phyloP scores from a whole-genome alignment of 352 stramenopile species.

The Phytopythium oedochilum region DNA sequence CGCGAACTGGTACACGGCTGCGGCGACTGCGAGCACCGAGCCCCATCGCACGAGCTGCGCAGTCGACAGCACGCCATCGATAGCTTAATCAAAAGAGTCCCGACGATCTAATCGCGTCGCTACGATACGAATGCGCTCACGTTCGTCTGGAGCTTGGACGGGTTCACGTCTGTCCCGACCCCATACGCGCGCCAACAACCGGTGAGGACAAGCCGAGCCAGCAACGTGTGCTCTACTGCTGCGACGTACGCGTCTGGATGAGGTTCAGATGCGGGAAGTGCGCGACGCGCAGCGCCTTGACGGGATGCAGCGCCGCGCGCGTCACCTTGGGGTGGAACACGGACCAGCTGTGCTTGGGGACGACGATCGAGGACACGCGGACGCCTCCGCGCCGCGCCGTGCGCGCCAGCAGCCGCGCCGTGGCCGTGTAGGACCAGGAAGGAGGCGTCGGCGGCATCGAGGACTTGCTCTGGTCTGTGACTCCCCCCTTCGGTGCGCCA shows the following conservation, averaged over 20 bases:
- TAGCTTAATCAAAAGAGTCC: no score
- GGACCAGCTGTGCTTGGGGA: conserved; percentile 43
- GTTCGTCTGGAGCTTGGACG: conserved; percentile 38
- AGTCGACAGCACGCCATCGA: neutral
- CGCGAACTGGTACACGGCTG: conserved; percentile 61
- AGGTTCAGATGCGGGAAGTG: conserved; percentile 30
- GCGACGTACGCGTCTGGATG: conserved; percentile 35
- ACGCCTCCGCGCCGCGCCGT: conserved; percentile 1
- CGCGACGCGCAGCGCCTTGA: conserved; percentile 29
- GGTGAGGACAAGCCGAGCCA: neutral
- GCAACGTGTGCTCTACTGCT: no score
- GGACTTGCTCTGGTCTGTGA: neutral
- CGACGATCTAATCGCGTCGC: no score
- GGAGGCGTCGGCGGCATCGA: neutral
- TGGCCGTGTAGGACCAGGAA: neutral
- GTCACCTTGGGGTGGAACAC: conserved; percentile 35
- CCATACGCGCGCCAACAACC: neutral
- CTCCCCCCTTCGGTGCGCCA: no score
- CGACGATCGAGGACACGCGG: conserved; percentile 5
- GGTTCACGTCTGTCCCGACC: conserved; percentile 32
- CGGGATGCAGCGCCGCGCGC: conserved; percentile 18
- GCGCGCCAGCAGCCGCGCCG: conserved; percentile 2
- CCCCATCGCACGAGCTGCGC: conserved; percentile 37
- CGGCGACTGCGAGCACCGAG: conserved; percentile 25
- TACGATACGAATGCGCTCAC: no score